These are phyloP conservation scores for Trapa bicornis DNA, from an alignment of 345 rosid species.

Conservation along the genomic window DNA sequence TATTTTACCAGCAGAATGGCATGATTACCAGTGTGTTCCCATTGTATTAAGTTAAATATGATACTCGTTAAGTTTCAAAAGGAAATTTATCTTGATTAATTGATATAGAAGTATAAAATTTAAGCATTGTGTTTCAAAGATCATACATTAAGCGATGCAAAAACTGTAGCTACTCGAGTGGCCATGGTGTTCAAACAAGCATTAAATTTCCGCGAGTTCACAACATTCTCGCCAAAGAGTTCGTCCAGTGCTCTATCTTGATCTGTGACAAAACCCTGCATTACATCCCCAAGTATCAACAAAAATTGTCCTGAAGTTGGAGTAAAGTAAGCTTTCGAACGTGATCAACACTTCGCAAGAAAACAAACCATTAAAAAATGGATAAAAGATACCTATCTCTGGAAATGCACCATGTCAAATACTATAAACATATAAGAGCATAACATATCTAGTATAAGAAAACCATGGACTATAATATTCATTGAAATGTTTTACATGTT, in stretches of 20 bases:
- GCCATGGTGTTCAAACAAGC: conserved; percentile 71
- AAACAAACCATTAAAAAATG: not conserved
- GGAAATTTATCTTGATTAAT: not conserved
- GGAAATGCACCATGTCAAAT: not conserved
- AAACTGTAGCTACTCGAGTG: conserved; percentile 73
- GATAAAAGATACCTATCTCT: not conserved
- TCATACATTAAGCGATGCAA: conserved; percentile 79
- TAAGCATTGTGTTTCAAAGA: not conserved
- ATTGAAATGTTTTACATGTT: not conserved
- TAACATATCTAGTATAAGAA: not conserved
- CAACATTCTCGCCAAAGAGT: conserved; percentile 47
- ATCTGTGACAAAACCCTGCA: conserved; percentile 82
- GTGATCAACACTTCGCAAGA: not conserved
- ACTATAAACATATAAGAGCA: not conserved
- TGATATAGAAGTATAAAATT: not conserved
- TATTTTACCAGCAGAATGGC: too few relatives aligned
- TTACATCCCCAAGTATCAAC: not conserved
- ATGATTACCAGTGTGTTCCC: not conserved
- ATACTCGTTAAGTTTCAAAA: not conserved
- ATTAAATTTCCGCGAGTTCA: conserved; percentile 46
- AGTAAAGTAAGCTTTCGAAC: not conserved
- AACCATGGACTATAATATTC: not conserved
- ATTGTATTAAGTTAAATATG: not conserved
- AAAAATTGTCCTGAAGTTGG: not conserved
- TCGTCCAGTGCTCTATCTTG: conserved; percentile 64